Evolutionary conservation across 2,329 filamentous ascomycete genomes (phyloP).

Genomic region (Colletotrichum incanum): DNA sequence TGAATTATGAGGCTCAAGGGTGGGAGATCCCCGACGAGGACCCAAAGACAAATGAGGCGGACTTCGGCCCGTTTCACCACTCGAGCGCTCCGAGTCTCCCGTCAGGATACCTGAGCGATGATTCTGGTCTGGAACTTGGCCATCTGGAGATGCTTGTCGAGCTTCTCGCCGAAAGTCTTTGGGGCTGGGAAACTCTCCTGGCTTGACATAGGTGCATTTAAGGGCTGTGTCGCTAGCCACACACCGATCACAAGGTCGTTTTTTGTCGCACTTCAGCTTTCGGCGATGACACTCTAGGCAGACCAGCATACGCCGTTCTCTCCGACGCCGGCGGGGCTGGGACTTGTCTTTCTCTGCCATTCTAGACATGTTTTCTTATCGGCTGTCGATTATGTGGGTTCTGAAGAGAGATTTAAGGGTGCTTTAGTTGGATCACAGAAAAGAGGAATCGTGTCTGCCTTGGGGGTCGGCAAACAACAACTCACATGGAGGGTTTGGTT

Average conservation of each 20-base stretch:
- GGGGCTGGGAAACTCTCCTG: too few species aligned
- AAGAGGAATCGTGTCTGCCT: background rate
- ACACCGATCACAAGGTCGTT: constrained; percentile 1
- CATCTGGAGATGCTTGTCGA: background rate
- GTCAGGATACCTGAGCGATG: background rate
- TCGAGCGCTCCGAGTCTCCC: background rate
- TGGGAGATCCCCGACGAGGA: background rate
- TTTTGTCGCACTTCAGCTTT: constrained; percentile 25
- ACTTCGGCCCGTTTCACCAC: background rate
- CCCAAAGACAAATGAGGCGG: background rate
- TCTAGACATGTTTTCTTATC: background rate
- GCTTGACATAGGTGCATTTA: constrained; percentile 3
- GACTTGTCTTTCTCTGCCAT: background rate
- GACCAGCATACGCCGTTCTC: constrained; percentile 25
- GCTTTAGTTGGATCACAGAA: background rate
- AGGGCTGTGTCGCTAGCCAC: background rate
- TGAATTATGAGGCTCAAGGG: background rate
- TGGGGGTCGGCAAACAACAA: background rate
- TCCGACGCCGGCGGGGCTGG: constrained; percentile 12
- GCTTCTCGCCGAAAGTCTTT: background rate
- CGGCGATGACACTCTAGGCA: constrained; percentile 28
- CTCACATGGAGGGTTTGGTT: background rate
- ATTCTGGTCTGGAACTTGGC: background rate
- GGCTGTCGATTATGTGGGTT: background rate
- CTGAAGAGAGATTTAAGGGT: too few species aligned